Evolutionary conservation across 163 green algal species (phyloP).

Genomic region (Chlamydomonas reinhardtii): DNA sequence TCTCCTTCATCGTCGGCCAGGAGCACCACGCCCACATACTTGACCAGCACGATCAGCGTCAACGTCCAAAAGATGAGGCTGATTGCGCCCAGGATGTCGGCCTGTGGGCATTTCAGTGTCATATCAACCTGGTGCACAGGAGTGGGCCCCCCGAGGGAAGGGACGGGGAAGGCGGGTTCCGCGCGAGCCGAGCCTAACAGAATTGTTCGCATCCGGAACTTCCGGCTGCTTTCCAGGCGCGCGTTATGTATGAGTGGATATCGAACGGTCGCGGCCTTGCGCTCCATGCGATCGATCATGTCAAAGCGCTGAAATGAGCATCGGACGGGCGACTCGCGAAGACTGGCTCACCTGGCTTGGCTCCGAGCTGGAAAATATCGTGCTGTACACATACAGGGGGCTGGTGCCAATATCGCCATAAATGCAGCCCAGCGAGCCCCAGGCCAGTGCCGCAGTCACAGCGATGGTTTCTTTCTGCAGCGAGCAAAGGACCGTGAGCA

Average conservation of each 20-base stretch:
- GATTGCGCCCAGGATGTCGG: conserved; percentile 51
- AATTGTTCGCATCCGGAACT: no score
- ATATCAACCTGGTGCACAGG: no score
- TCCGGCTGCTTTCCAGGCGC: no score
- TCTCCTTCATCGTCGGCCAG: conserved; percentile 53
- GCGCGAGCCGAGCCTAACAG: no score
- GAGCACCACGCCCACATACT: conserved; percentile 60
- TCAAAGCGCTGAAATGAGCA: no score
- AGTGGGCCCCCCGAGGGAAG: no score
- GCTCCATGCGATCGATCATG: not conserved
- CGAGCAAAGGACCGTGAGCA: no score
- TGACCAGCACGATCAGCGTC: conserved; percentile 46
- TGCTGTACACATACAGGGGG: conserved; percentile 48
- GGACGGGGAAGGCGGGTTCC: no score
- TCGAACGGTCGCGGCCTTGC: no score
- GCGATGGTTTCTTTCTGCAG: no score
- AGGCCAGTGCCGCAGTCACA: not conserved
- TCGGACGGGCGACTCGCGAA: no score
- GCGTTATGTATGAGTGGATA: no score
- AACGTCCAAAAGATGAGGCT: conserved; percentile 62
- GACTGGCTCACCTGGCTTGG: not conserved
- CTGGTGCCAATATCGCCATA: conserved; percentile 43
- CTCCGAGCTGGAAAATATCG: conserved; percentile 6
- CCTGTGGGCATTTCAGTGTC: not conserved
- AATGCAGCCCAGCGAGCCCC: not conserved